Evolutionary conservation across 2,329 filamentous ascomycete genomes (phyloP).

Genomic region (Diatrype stigma): DNA sequence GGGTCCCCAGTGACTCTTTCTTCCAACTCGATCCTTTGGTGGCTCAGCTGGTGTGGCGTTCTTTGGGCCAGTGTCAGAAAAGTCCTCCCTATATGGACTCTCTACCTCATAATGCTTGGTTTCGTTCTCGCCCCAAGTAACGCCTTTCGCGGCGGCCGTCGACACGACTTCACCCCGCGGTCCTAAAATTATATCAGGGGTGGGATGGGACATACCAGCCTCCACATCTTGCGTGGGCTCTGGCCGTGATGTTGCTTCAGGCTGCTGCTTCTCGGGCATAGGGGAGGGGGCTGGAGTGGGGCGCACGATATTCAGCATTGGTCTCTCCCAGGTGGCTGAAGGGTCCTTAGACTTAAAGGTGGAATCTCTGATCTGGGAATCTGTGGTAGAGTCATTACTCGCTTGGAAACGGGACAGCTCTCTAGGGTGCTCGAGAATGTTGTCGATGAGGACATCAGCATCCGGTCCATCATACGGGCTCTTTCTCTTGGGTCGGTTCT

Average conservation of each 20-base stretch:
- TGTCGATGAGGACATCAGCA: conserved; percentile 61
- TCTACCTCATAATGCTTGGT: conserved; percentile 61
- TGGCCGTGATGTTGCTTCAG: conserved; percentile 10
- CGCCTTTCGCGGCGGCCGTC: conserved; percentile 48
- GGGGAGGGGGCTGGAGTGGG: conserved; percentile 57
- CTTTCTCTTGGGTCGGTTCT: conserved; percentile 37
- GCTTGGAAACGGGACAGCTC: conserved; percentile 40
- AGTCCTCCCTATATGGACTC: conserved; percentile 44
- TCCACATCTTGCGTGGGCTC: conserved; percentile 10
- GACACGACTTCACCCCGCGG: conserved; percentile 40
- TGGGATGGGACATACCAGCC: conserved; percentile 10
- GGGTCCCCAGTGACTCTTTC: conserved; percentile 47
- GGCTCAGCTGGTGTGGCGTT: conserved; percentile 24
- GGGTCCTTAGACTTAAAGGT: conserved; percentile 46
- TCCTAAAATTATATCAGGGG: conserved; percentile 33
- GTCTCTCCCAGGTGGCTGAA: conserved; percentile 51
- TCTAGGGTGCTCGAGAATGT: conserved; percentile 47
- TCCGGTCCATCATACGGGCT: conserved; percentile 54
- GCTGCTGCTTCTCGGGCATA: conserved; percentile 36
- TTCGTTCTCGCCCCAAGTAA: conserved; percentile 62
- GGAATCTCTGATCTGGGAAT: conserved; percentile 23
- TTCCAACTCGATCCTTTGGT: conserved; percentile 28
- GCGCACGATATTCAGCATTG: conserved; percentile 56
- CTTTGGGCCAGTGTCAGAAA: conserved; percentile 25
- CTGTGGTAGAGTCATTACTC: conserved; percentile 15